phyloP scores from a whole-genome alignment of 306 rosid genomes.

The Cicer chorassanicum region DNA sequence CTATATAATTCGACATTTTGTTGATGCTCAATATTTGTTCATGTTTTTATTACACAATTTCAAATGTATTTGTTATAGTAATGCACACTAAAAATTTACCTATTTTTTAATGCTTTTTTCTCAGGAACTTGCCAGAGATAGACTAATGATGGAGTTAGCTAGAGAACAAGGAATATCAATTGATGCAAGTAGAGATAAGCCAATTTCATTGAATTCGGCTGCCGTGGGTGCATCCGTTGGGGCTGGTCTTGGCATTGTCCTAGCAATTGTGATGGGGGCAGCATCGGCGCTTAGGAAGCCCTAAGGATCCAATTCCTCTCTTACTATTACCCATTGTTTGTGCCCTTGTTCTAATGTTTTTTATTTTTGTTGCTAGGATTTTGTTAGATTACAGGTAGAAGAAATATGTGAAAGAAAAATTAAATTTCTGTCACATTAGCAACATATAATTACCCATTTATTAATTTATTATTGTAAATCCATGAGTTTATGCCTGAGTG shows the following conservation, averaged over 20 bases:
- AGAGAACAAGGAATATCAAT: slow-evolving; percentile 63
- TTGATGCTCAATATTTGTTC: background rate
- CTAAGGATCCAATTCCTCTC: slow-evolving; percentile 44
- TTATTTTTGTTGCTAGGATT: slow-evolving; percentile 31
- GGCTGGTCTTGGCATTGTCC: slow-evolving; percentile 85
- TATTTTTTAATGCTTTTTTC: slow-evolving; percentile 16
- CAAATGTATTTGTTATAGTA: slow-evolving; percentile 5
- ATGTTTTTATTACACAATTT: background rate
- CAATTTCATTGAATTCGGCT: slow-evolving; percentile 70
- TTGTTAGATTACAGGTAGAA: slow-evolving; percentile 36
- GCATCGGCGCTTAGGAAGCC: slow-evolving; percentile 99
- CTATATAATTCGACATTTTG: background rate
- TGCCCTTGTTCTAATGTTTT: background rate
- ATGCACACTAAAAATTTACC: background rate
- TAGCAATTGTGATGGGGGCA: slow-evolving; percentile 97
- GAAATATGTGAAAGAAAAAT: slow-evolving; percentile 9
- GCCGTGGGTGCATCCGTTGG: slow-evolving; percentile 94
- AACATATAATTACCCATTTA: slow-evolving; percentile 4
- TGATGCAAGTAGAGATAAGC: slow-evolving; percentile 61
- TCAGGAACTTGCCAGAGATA: slow-evolving; percentile 81
- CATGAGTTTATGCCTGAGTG: slow-evolving; percentile 15
- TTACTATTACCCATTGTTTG: slow-evolving; percentile 24
- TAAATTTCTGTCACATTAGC: background rate
- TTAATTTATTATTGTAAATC: slow-evolving; percentile 38
- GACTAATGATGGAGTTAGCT: slow-evolving; percentile 74